A percentile compares a stretch with the other conserved stretches of the same genome.
Conservation (phyloP, 75 land plant genomes). For the Ceratopteris richardii region DNA sequence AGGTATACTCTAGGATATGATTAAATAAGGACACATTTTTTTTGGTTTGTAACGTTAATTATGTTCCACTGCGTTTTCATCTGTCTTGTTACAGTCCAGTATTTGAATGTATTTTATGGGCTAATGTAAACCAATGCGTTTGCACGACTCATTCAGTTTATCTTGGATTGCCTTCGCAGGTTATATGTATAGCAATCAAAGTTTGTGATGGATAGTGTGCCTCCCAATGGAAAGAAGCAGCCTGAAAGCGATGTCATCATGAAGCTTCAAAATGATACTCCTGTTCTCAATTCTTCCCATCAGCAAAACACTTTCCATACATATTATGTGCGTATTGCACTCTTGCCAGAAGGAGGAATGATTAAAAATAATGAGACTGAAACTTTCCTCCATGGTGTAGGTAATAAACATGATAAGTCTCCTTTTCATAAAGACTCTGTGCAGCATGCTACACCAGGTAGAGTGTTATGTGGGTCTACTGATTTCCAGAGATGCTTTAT, state of each 20-base stretch:
- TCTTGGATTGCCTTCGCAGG: too few relatives aligned
- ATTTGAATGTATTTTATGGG: too few relatives aligned
- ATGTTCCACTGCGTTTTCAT: too few relatives aligned
- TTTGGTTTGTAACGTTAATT: too few relatives aligned
- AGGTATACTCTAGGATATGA: too few relatives aligned
- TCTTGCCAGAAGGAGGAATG: not conserved
- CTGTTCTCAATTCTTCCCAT: not conserved
- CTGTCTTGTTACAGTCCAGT: too few relatives aligned
- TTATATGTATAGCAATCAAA: not conserved
- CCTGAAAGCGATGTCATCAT: not conserved
- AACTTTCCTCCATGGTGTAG: too few relatives aligned
- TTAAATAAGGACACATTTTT: too few relatives aligned
- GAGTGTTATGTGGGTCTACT: not conserved
- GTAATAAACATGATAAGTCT: not conserved
- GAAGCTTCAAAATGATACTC: not conserved
- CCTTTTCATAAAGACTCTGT: not conserved
- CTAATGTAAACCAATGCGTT: too few relatives aligned
- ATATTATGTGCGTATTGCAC: not conserved
- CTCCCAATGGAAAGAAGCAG: not conserved
- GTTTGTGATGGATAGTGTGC: not conserved
- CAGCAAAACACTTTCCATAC: not conserved
- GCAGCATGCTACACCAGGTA: not conserved
- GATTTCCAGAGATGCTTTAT: slow-evolving; percentile 2
- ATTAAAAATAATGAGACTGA: not conserved
- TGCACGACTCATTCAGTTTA: too few relatives aligned